Base-by-base conservation (phyloP, 1,284 basidiomycete species). In the Cryptococcus sp. region DNA sequence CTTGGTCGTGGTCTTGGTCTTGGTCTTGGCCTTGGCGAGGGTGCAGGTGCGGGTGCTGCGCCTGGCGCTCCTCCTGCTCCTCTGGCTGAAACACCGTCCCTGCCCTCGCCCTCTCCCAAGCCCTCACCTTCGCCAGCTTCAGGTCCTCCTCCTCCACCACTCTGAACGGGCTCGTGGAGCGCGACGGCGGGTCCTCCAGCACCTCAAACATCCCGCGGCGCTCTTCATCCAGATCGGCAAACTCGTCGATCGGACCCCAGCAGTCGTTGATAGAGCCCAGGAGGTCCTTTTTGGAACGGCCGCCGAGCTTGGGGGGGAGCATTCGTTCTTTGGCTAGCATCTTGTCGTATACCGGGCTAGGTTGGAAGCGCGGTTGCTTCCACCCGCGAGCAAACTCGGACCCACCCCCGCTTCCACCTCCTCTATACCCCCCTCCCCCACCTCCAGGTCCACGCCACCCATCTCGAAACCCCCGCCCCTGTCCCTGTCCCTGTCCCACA, bases 191-290 rank as follows among this genome's bases (percentile, higher is more conserved):
- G 54, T 70, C 66, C 8, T 60, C 60, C 33, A 59, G 56, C 15
- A 65, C 45, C 36, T 68, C 60, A 50, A 71, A 69, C 56, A 73
- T 64, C 0, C 71, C 71, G 5, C 60, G 52, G 1, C 49, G 35
- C 35, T 58, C 55, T 35, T 53, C 44, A 15, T 46, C 33, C 18
- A 18, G 18, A 12, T 36, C 47, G 13, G 39, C 21, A 4, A 24
- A 36, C 18, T 52, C 12, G 12, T 43, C 43, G 15, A 35, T 16
- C 2, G 64, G 53, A 3, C 69, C 69, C 71, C 71, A 73, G 38
- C 59, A 62, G 49, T 70, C 69, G n/a, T 58, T 59, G 4, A 69
- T 53, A n/a, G 67, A 69, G 0, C 71, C 71, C 0, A 73, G 57
- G 45, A 64, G 60, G 11, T 70, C 66, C 20, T 64, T 67, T 59